Conservation (phyloP, 768 basidiomycete species). For the Leccinum broughii region DNA sequence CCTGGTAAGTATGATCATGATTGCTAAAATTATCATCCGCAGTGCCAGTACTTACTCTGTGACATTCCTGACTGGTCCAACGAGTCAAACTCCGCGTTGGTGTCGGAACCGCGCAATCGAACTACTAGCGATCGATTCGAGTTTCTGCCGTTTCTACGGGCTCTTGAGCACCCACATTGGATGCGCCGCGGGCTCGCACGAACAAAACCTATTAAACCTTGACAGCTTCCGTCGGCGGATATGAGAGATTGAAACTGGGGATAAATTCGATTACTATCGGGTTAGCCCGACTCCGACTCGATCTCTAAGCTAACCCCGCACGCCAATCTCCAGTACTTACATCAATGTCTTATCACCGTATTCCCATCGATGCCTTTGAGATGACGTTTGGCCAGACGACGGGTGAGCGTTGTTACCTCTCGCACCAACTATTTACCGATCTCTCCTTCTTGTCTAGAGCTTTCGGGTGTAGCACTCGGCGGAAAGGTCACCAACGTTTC, state of each 20-base stretch:
- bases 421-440: not conserved
- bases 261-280: not conserved
- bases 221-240: not conserved
- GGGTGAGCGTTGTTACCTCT: constrained; percentile 38
- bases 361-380: constrained; percentile 49
- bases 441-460: constrained; percentile 49
- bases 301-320: too few relatives aligned
- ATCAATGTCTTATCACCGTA: constrained; percentile 40
- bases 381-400: constrained; percentile 49
- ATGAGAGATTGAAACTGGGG: not conserved
- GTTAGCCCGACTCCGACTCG: too few relatives aligned
- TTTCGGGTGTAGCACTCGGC: constrained; percentile 85
- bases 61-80: too few relatives aligned
- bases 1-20: not conserved
- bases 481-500: constrained; percentile 74
- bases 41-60: too few relatives aligned
- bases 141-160: not conserved
- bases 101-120: not conserved
- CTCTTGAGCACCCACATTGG: not conserved
- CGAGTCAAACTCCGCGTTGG: not conserved
- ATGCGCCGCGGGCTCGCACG: not conserved
- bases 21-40: not conserved
- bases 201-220: not conserved
- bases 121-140: not conserved
- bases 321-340: not conserved